phyloP scores from a whole-genome alignment of 2,329 filamentous ascomycete species.

The Curvularia sp. region DNA sequence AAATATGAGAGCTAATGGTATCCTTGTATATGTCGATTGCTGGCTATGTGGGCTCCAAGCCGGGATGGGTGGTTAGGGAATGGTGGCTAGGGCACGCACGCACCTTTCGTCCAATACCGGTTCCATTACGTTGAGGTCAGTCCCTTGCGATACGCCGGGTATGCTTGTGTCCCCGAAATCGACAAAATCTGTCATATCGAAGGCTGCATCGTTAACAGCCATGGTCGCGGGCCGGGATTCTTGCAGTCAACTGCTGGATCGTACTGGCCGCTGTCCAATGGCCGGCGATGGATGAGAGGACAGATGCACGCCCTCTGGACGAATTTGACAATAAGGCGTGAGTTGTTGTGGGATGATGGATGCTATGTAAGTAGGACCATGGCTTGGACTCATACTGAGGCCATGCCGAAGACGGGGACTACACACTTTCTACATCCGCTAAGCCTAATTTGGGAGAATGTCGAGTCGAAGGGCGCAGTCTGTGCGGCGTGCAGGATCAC shows the following conservation, averaged over 20 bases:
- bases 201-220: constrained; percentile 35
- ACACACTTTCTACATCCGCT: constrained; percentile 16
- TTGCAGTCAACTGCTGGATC: constrained; percentile 4
- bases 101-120: constrained; percentile 23
- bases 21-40: background rate
- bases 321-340: constrained; percentile 31
- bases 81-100: constrained; percentile 11
- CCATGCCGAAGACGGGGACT: constrained; percentile 12
- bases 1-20: background rate
- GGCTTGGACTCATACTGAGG: constrained; percentile 14
- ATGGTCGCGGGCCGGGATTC: constrained; percentile 26
- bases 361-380: constrained; percentile 26
- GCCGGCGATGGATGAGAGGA: constrained; percentile 8
- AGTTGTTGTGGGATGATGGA: constrained; percentile 17
- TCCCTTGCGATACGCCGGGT: constrained; percentile 32
- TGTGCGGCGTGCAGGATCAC: constrained; percentile 20
- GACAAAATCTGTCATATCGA: constrained; percentile 50
- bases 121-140: constrained; percentile 4
- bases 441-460: constrained; percentile 19
- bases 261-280: constrained; percentile 6
- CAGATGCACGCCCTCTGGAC: constrained; percentile 29
- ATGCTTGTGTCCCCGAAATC: constrained; percentile 51
- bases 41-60: background rate
- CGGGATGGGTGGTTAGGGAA: background rate
- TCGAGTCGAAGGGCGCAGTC: constrained; percentile 30